phyloP scores from a whole-genome alignment of 495 filamentous ascomycete genomes.

The Mytilinidion resinicola region DNA sequence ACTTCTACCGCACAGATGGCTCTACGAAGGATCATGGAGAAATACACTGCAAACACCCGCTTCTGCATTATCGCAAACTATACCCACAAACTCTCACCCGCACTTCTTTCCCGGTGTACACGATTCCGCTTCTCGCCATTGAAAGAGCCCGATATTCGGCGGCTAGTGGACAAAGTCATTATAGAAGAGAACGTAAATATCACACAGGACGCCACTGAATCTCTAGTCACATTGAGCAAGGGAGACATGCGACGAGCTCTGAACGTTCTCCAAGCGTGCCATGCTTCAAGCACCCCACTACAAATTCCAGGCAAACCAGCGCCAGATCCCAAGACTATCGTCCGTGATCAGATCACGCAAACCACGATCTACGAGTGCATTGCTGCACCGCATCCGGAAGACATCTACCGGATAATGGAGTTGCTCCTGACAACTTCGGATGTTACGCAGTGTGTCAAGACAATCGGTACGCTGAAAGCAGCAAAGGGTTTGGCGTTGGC shows the following conservation, averaged over 20 bases:
- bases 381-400: conserved; percentile 84
- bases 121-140: conserved; percentile 92
- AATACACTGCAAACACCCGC: conserved; percentile 94
- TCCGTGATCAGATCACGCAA: conserved; percentile 80
- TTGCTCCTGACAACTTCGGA: conserved; percentile 79
- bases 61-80: conserved; percentile 99
- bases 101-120: conserved; percentile 87
- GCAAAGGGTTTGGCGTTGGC: conserved; percentile 86
- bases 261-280: conserved; percentile 94
- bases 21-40: conserved; percentile 94
- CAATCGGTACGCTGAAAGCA: conserved; percentile 77
- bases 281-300: conserved; percentile 69
- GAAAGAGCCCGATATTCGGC: conserved; percentile 76
- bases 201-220: conserved; percentile 64
- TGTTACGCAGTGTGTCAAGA: conserved; percentile 77
- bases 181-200: conserved; percentile 83
- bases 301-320: conserved; percentile 45
- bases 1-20: conserved; percentile 96
- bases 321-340: conserved; percentile 43
- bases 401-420: conserved; percentile 75
- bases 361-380: conserved; percentile 96
- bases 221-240: conserved; percentile 79
- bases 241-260: conserved; percentile 94
- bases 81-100: conserved; percentile 95
- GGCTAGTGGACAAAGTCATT: conserved; percentile 82